Conservation (phyloP, 805 yeast species). For the Candida silvicultrix region DNA sequence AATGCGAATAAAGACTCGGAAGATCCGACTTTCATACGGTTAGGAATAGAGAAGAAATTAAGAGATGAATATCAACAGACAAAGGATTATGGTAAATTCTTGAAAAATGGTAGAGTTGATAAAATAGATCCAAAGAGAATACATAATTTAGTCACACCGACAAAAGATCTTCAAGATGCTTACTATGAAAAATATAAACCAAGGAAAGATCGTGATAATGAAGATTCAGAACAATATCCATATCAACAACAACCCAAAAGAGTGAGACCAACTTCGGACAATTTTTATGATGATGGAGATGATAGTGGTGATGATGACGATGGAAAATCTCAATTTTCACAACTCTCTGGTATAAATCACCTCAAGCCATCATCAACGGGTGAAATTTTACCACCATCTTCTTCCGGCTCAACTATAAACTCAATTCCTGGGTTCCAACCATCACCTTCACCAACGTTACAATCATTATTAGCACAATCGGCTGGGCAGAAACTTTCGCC, state of each 20-base stretch:
- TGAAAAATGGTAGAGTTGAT: conserved; percentile 21
- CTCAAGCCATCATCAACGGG: not conserved
- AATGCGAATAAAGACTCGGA: not conserved
- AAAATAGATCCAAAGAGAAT: conserved; percentile 14
- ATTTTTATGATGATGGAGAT: not conserved
- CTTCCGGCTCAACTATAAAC: not conserved
- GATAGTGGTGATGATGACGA: not conserved
- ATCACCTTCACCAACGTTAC: not conserved
- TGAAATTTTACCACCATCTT: not conserved
- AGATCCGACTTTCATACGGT: conserved; percentile 6
- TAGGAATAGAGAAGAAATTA: conserved; percentile 15
- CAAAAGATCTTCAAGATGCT: conserved; percentile 9
- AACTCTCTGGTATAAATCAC: not conserved
- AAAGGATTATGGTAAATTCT: conserved; percentile 15
- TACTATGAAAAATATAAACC: conserved; percentile 16
- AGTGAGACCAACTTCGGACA: not conserved
- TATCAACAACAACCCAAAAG: not conserved
- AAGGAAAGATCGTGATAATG: conserved; percentile 16
- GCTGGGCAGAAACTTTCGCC: not conserved
- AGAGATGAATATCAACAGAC: conserved; percentile 12
- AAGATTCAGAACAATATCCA: not conserved
- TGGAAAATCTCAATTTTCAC: not conserved
- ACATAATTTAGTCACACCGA: conserved; percentile 9
- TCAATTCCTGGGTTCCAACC: not conserved
- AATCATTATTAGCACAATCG: not conserved